These are phyloP conservation scores for Xylaria sp. DNA, from an alignment of 2,329 filamentous ascomycete genomes.

Conservation along the genomic window DNA sequence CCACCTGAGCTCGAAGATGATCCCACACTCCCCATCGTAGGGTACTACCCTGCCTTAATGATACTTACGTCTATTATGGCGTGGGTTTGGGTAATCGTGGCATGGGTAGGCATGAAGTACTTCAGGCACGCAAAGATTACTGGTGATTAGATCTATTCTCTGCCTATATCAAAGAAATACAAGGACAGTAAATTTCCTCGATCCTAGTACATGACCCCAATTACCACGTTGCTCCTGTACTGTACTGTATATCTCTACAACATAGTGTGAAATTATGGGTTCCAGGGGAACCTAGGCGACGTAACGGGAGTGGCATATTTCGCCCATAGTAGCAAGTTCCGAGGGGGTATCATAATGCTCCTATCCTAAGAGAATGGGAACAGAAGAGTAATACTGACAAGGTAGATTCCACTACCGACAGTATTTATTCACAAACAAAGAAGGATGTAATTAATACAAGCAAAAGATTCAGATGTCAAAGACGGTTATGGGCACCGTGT, in stretches of 20 bases:
- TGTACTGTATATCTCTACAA: neutral
- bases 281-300: neutral
- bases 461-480: neutral
- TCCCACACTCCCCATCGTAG: constrained; percentile 91
- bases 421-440: neutral
- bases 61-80: constrained; percentile 96
- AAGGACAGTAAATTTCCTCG: too few species aligned
- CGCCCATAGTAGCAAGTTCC: too few species aligned
- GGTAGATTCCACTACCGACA: neutral
- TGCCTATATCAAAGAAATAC: neutral
- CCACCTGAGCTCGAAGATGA: constrained; percentile 96
- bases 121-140: constrained; percentile 95
- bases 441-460: too few species aligned
- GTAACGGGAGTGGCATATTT: neutral
- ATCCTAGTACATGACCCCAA: neutral
- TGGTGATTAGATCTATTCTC: constrained; percentile 58
- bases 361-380: neutral
- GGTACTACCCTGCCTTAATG: constrained; percentile 95
- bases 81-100: constrained; percentile 97
- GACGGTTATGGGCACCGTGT: neutral
- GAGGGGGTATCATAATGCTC: neutral
- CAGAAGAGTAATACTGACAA: neutral
- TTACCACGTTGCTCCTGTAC: neutral
- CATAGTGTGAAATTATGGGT: neutral
- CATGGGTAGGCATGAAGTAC: constrained; percentile 99